phyloP scores from a whole-genome alignment of 139 green algal genomes.

The Micromonas pusilla region DNA sequence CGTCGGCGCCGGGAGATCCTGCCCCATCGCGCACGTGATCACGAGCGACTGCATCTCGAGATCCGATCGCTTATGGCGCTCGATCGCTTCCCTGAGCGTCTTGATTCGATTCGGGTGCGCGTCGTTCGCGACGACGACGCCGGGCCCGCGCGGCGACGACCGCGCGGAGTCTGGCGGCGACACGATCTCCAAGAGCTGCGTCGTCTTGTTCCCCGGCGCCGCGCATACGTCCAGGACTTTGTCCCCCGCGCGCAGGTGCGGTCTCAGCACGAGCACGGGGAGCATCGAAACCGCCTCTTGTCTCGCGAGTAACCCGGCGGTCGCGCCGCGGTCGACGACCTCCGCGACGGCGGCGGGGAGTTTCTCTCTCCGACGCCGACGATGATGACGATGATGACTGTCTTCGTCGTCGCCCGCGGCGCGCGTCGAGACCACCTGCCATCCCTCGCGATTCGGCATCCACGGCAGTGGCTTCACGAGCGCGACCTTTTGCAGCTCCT shows the following conservation, averaged over 20 bases:
- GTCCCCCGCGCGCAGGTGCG: conserved; percentile 50
- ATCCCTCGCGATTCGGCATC: neutral
- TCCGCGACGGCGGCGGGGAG: neutral
- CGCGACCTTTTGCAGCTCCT: neutral
- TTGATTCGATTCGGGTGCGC: conserved; percentile 7
- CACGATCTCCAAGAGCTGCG: conserved; percentile 78
- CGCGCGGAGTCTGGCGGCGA: neutral
- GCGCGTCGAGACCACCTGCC: no score
- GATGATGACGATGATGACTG: neutral
- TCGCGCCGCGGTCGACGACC: neutral
- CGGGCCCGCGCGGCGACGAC: neutral
- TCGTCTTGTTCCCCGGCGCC: conserved; percentile 87
- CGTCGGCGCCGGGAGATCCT: neutral
- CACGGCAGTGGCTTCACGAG: neutral
- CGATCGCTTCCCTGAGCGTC: neutral
- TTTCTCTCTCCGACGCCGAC: neutral
- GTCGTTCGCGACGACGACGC: conserved; percentile 3
- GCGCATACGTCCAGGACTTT: conserved; percentile 90
- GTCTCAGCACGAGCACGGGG: conserved; percentile 78
- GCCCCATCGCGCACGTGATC: neutral
- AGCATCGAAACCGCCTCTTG: conserved; percentile 95
- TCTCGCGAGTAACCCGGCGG: conserved; percentile 50
- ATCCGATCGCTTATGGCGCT: neutral
- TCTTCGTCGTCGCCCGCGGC: neutral
- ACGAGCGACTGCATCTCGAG: neutral